These are phyloP conservation scores for Colletotrichum horii DNA, from an alignment of 2,329 filamentous ascomycete species.

Conservation along the genomic window DNA sequence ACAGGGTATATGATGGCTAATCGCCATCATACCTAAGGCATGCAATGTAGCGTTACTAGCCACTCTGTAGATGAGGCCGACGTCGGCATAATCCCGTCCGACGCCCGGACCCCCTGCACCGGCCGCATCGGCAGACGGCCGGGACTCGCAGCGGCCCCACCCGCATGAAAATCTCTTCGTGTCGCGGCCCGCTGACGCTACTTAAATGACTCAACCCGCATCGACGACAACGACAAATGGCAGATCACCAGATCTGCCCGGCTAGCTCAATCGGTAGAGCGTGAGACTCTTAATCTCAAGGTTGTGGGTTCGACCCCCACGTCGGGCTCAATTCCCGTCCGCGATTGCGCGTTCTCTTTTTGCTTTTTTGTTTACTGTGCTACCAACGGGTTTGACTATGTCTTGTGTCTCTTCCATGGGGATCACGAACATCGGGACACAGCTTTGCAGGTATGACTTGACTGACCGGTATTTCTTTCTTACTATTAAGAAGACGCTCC, in stretches of 20 bases:
- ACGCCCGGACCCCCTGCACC: background rate
- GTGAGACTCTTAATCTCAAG: conserved; percentile 66
- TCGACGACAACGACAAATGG: background rate
- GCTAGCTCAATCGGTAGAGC: conserved; percentile 77
- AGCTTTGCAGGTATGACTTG: too few relatives aligned
- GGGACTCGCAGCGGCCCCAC: background rate
- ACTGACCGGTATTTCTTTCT: too few relatives aligned
- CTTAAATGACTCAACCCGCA: background rate
- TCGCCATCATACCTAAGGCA: too few relatives aligned
- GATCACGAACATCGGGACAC: too few relatives aligned
- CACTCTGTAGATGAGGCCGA: too few relatives aligned
- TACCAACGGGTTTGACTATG: too few relatives aligned
- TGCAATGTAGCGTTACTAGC: too few relatives aligned
- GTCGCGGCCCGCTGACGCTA: background rate
- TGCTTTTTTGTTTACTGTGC: background rate
- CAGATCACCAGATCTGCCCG: background rate
- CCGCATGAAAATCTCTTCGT: background rate
- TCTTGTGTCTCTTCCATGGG: too few relatives aligned
- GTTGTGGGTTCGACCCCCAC: conserved; percentile 29
- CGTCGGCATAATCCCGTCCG: background rate
- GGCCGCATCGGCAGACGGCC: background rate
- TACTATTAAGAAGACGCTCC: too few relatives aligned
- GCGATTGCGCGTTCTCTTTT: conserved; percentile 10
- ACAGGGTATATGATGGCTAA: too few relatives aligned
- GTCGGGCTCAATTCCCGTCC: conserved; percentile 27